Conservation (phyloP, 164 flowering plant species). For the Warburgia ugandensis region DNA sequence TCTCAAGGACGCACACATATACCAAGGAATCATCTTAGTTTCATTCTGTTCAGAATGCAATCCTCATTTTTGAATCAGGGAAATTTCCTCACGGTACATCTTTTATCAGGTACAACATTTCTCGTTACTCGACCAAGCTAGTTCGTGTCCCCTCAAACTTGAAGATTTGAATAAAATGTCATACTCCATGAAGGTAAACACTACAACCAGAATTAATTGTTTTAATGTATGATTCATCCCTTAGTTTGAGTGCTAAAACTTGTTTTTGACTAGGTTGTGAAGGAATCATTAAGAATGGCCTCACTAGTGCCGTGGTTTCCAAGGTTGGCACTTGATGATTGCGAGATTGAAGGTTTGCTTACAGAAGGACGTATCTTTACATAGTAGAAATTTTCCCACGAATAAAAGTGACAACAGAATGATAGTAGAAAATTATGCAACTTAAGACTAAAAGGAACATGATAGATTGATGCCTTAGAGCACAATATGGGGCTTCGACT, state of each 20-base stretch:
- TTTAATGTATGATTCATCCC: background rate
- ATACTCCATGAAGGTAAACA: conserved; percentile 48
- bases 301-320: conserved; percentile 59
- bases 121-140: conserved; percentile 13
- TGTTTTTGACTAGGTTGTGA: conserved; percentile 35
- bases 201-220: background rate
- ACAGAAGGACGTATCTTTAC: background rate
- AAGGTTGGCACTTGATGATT: conserved; percentile 42
- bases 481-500: no score
- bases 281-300: conserved; percentile 55
- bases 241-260: background rate
- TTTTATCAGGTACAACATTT: conserved; percentile 33
- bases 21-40: no score
- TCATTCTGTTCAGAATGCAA: no score
- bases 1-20: no score
- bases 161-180: conserved; percentile 52
- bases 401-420: no score
- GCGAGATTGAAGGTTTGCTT: conserved; percentile 37
- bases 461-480: no score
- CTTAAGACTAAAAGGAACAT: no score
- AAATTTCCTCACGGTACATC: no score
- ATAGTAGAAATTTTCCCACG: background rate
- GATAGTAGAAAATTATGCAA: no score
- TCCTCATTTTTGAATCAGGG: no score
- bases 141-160: conserved; percentile 22